Evolutionary conservation across 2,329 filamentous ascomycete species (phyloP).

Genomic region (Fusarium sp.): DNA sequence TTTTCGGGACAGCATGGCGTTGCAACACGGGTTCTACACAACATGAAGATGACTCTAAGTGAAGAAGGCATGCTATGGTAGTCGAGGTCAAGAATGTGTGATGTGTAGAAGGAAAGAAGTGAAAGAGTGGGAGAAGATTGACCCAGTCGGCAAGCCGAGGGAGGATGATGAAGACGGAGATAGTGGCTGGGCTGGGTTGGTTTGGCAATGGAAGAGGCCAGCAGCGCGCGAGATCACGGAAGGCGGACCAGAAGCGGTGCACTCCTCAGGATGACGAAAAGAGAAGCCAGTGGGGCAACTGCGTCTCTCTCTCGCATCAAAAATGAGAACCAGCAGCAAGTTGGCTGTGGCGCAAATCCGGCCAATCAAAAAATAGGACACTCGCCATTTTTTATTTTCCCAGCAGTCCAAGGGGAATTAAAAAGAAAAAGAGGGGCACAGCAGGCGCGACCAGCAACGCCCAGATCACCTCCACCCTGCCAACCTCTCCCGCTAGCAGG

Average conservation of each 20-base stretch:
- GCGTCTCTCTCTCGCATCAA: slow-evolving; percentile 14
- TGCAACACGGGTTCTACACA: not conserved
- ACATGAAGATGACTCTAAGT: not conserved
- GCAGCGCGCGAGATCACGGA: not conserved
- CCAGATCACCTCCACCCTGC: slow-evolving; percentile 34
- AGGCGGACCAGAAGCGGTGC: not conserved
- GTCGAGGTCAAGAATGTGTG: slow-evolving; percentile 2
- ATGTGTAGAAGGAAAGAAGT: slow-evolving; percentile 37
- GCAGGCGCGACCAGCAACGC: slow-evolving; percentile 30
- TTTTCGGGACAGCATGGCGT: not conserved
- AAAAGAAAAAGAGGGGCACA: slow-evolving; percentile 31
- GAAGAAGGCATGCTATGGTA: not conserved
- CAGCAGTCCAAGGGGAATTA: slow-evolving; percentile 14
- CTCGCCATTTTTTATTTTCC: slow-evolving; percentile 33
- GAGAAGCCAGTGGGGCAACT: slow-evolving; percentile 6
- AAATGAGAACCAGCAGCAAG: slow-evolving; percentile 12
- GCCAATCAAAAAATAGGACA: slow-evolving; percentile 38
- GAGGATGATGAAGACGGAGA: not conserved
- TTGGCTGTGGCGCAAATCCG: not conserved
- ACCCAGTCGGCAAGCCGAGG: slow-evolving; percentile 17
- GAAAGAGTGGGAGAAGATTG: slow-evolving; percentile 23
- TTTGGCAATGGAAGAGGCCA: not conserved
- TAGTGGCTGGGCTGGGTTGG: not conserved
- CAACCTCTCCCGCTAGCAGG: slow-evolving; percentile 20
- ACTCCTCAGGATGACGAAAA: slow-evolving; percentile 27